These are phyloP conservation scores for Agaricales sp. DNA, from an alignment of 1,284 basidiomycete species.

Conservation along the genomic window DNA sequence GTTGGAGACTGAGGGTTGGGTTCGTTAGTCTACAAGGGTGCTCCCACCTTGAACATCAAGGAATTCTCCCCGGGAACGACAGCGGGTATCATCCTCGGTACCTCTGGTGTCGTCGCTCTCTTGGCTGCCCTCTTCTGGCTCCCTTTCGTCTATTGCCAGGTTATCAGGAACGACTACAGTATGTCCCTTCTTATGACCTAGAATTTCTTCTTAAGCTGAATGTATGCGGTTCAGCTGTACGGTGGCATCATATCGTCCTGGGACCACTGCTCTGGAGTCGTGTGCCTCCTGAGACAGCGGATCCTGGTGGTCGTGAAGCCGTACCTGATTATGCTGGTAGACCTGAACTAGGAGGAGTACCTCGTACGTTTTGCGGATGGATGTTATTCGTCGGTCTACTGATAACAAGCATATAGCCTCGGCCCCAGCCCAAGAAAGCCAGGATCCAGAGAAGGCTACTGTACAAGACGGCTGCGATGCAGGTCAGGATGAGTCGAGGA, in stretches of 20 bases:
- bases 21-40: constrained; percentile 17
- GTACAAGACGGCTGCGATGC: background rate
- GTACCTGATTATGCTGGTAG: constrained; percentile 18
- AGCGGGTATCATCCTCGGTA: constrained; percentile 16
- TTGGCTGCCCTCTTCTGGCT: constrained; percentile 19
- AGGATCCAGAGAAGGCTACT: background rate
- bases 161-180: constrained; percentile 20
- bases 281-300: constrained; percentile 11
- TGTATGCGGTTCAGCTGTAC: constrained; percentile 11
- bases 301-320: constrained; percentile 12
- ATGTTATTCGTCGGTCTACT: too few relatives aligned
- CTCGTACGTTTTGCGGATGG: too few relatives aligned
- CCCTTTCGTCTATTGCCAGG: constrained; percentile 18
- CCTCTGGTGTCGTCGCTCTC: constrained; percentile 13
- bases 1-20: background rate
- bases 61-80: constrained; percentile 9
- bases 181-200: constrained; percentile 4
- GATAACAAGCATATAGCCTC: too few relatives aligned
- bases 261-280: constrained; percentile 18
- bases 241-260: constrained; percentile 19
- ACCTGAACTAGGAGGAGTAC: constrained; percentile 5
- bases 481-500: background rate
- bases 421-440: too few relatives aligned
- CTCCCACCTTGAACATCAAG: constrained; percentile 15
- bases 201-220: background rate